Evolutionary conservation across 768 basidiomycete species (phyloP).

Genomic region (Clathrus columnatus): DNA sequence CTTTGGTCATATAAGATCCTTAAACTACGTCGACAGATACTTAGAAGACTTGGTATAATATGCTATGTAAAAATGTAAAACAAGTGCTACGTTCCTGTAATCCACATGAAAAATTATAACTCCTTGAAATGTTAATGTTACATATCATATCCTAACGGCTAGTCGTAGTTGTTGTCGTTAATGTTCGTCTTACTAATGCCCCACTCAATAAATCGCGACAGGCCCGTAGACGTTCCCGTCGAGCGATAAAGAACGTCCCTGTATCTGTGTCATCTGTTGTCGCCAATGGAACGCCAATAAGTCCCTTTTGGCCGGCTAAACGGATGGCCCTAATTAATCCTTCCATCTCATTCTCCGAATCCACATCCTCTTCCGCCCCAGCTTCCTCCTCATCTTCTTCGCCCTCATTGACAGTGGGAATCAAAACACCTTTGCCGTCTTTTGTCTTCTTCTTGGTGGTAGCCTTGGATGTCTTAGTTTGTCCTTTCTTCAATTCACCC

Average conservation of each 20-base stretch:
- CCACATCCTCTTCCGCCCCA: slow-evolving; percentile 56
- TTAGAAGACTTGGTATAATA: too few species aligned
- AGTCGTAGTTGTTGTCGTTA: not conserved
- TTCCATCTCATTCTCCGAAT: slow-evolving; percentile 82
- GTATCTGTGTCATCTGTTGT: slow-evolving; percentile 51
- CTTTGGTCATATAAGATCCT: too few species aligned
- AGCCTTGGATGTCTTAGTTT: slow-evolving; percentile 16
- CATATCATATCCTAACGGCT: not conserved
- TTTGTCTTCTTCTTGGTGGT: slow-evolving; percentile 34
- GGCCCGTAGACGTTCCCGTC: slow-evolving; percentile 52
- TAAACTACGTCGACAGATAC: too few species aligned
- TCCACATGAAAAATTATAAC: too few species aligned
- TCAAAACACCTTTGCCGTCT: slow-evolving; percentile 20
- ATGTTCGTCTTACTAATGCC: slow-evolving; percentile 28
- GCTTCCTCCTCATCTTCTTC: slow-evolving; percentile 52
- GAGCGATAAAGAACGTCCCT: slow-evolving; percentile 73
- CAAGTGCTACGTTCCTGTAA: too few species aligned
- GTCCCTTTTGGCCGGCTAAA: slow-evolving; percentile 44
- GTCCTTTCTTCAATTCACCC: slow-evolving; percentile 57
- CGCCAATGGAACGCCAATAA: slow-evolving; percentile 59
- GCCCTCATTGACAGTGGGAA: slow-evolving; percentile 42
- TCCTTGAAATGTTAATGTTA: not conserved
- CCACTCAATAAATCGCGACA: slow-evolving; percentile 51
- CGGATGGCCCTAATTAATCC: slow-evolving; percentile 56
- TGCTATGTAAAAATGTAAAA: too few species aligned